phyloP scores from a whole-genome alignment of 2,329 filamentous ascomycete species.

The Sporothrix schenckii region DNA sequence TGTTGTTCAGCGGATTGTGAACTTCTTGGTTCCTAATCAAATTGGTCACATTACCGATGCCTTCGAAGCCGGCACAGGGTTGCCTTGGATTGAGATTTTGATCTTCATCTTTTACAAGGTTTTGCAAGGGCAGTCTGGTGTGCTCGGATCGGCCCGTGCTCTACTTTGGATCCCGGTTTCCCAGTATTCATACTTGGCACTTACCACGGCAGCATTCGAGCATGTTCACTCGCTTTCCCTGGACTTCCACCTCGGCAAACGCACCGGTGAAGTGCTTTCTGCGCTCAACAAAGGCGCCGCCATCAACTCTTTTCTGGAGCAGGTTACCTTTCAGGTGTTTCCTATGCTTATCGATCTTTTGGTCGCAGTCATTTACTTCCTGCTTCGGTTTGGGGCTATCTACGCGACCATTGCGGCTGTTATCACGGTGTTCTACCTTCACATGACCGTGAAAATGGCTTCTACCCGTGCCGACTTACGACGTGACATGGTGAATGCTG shows the following conservation, averaged over 20 bases:
- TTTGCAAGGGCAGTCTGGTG: constrained; percentile 84
- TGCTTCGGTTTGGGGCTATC: constrained; percentile 77
- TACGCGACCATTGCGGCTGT: constrained; percentile 88
- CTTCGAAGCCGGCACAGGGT: constrained; percentile 54
- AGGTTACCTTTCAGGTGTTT: constrained; percentile 92
- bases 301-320: constrained; percentile 95
- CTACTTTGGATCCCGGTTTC: constrained; percentile 95
- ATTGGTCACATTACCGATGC: constrained; percentile 78
- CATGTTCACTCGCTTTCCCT: constrained; percentile 94
- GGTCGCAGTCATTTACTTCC: constrained; percentile 81
- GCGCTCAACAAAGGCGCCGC: constrained; percentile 94
- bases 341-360: constrained; percentile 92
- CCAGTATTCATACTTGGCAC: constrained; percentile 92
- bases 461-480: constrained; percentile 89
- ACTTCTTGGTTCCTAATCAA: constrained; percentile 81
- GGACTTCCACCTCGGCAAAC: constrained; percentile 95
- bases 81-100: constrained; percentile 74
- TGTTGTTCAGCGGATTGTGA: constrained; percentile 77
- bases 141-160: constrained; percentile 79
- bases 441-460: constrained; percentile 94
- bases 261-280: constrained; percentile 93
- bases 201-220: constrained; percentile 94
- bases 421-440: constrained; percentile 94
- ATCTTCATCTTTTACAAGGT: constrained; percentile 78
- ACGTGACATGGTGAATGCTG: constrained; percentile 91